Percentiles rank a stretch among this genome's conserved stretches.
Evolutionary conservation across 148 eudicot species (phyloP).

Genomic region (Persicaria maculosa): DNA sequence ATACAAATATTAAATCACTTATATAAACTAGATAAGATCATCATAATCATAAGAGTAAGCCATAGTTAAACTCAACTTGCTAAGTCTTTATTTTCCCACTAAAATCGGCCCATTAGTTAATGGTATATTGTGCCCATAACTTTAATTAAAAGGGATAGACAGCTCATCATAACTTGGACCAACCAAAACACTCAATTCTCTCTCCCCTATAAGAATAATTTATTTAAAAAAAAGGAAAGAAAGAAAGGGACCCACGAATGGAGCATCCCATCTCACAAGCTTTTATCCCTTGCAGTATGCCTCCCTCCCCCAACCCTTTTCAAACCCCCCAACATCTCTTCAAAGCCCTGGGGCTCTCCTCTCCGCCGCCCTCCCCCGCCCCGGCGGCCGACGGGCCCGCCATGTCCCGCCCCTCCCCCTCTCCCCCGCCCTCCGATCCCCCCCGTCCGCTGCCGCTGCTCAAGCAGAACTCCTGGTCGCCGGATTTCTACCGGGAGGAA

Average conservation of each 20-base stretch:
- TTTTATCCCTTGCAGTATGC: no score
- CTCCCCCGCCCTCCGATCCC: constrained; percentile 6
- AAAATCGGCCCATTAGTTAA: not conserved
- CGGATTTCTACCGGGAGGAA: constrained; percentile 57
- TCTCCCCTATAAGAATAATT: not conserved
- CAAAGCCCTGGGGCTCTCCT: not conserved
- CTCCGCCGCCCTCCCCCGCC: constrained; percentile 18
- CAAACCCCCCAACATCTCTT: constrained; percentile 14
- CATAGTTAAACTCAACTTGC: no score
- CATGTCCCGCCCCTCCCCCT: constrained; percentile 18
- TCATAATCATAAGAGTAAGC: no score
- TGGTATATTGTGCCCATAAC: not conserved
- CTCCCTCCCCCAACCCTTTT: not conserved
- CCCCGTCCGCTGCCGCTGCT: constrained; percentile 20
- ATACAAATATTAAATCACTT: not conserved
- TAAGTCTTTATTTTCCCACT: not conserved
- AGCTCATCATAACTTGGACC: constrained; percentile 41
- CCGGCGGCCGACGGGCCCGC: constrained; percentile 15
- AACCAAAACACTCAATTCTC: constrained; percentile 21
- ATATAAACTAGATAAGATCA: no score
- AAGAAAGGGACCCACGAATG: not conserved
- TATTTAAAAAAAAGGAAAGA: no score
- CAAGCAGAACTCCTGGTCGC: constrained; percentile 81
- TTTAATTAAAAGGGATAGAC: constrained; percentile 14
- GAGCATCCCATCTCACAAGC: not conserved